Evolutionary conservation across 2,329 filamentous ascomycete genomes (phyloP), one percentile per base, ranked within the genome.

Genomic region (Hortaea werneckii): DNA sequence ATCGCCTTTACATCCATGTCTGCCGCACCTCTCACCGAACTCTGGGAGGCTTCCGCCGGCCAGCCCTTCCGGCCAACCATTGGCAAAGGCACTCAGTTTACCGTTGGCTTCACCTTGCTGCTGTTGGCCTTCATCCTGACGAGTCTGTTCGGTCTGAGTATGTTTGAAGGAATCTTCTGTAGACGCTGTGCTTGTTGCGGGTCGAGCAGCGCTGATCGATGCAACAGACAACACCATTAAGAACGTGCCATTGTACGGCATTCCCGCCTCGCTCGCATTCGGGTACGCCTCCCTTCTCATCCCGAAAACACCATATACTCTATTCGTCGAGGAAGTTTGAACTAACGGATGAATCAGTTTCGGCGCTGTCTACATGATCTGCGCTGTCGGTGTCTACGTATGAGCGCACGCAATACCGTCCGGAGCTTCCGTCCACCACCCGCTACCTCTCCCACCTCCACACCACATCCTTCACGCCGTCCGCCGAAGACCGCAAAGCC

Each of bases 331-430:
- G 12, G 6, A 37, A 37, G 41, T 39, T 50, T n/a, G n/a, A 37
- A 57, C 48, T 13, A 30, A 38, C 47, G 50, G 37, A 62, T 29
- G 27, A 26, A 26, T 29, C 30, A 95, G 90, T 42, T 85, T 95
- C 67, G 92, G 92, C 58, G 83, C 90, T 42, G 88, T 96, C 40
- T 95, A 92, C 71, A 95, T 95, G 84, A 96, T 98, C 71, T 98
- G 92, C 70, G 92, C 89, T 49, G 92, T 92, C 65, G 92, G 92
- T 66, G 92, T 98, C 64, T 96, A 98, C 81, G 87, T 98, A 67
- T 98, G 79, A 70, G 47, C 45, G 46, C 26, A 42, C 32, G 37
- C 46, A 46, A n/a, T 20, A 4, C n/a, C 11, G 29, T 32, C 29
- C 43, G 29, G 20, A 34, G 30, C 30, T 27, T 13, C 11, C 12